These are phyloP conservation scores for Apophysomyces variabilis DNA, from an alignment of 371 early-diverging fungal species.

Conservation along the genomic window DNA sequence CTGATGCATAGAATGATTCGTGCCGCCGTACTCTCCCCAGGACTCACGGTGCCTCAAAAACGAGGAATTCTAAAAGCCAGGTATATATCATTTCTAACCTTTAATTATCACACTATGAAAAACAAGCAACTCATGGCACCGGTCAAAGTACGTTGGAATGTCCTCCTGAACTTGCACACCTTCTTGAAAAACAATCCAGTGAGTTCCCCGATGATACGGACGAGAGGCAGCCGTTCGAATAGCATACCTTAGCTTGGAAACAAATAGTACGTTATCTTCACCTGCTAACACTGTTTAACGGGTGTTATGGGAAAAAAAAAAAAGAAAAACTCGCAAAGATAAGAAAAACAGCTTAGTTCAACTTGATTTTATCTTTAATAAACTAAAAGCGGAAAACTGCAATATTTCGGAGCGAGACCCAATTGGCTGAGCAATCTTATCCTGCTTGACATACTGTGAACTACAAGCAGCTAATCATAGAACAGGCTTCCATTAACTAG, in stretches of 20 bases:
- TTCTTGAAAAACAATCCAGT: conserved; percentile 11
- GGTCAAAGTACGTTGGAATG: conserved; percentile 11
- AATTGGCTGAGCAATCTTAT: too few relatives aligned
- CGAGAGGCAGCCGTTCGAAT: background rate
- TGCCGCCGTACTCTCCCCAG: conserved; percentile 60
- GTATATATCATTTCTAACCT: conserved; percentile 9
- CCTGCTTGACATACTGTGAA: too few relatives aligned
- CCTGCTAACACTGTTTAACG: too few relatives aligned
- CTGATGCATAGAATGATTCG: conserved; percentile 58
- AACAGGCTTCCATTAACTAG: too few relatives aligned
- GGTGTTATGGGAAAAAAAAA: too few relatives aligned
- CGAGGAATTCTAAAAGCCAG: conserved; percentile 28
- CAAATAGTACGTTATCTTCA: too few relatives aligned
- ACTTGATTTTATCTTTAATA: too few relatives aligned
- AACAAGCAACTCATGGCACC: background rate
- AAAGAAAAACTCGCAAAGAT: too few relatives aligned
- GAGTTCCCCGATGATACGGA: background rate
- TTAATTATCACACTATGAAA: background rate
- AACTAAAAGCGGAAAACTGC: too few relatives aligned
- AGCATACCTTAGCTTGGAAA: conserved; percentile 1
- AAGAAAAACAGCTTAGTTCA: too few relatives aligned
- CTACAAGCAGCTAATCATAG: too few relatives aligned
- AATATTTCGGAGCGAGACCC: too few relatives aligned
- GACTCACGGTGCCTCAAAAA: conserved; percentile 70
- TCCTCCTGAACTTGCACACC: conserved; percentile 14